phyloP scores from a whole-genome alignment of 2,329 filamentous ascomycete species.

The Phyllosticta paracitricarpa region DNA sequence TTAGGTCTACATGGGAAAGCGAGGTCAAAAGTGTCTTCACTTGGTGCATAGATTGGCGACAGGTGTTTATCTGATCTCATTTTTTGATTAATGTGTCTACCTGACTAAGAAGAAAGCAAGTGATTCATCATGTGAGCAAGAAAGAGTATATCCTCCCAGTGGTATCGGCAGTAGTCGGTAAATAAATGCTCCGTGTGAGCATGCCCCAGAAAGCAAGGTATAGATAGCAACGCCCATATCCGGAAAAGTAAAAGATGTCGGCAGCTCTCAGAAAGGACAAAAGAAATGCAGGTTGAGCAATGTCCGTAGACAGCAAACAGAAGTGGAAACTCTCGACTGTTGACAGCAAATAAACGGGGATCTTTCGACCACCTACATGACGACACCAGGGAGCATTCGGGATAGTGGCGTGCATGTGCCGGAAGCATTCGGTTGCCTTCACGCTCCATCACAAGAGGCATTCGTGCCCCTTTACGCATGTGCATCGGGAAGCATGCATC shows the following conservation, averaged over 20 bases:
- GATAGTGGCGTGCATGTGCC: too few relatives aligned
- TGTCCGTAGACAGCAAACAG: background rate
- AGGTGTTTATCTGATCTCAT: background rate
- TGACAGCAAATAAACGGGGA: background rate
- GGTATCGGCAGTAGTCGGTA: background rate
- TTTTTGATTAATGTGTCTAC: background rate
- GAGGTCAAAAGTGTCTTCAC: background rate
- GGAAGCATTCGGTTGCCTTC: background rate
- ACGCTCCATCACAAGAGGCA: background rate
- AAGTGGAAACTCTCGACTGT: too few relatives aligned
- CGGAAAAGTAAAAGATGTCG: too few relatives aligned
- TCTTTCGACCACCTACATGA: background rate
- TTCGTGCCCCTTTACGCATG: background rate
- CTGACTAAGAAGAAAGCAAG: background rate
- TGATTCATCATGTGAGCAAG: background rate
- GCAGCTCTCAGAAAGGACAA: too few relatives aligned
- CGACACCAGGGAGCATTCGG: background rate
- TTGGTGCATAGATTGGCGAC: background rate
- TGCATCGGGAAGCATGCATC: conserved; percentile 10
- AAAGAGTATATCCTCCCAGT: background rate
- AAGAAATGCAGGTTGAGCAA: too few relatives aligned
- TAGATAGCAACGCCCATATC: too few relatives aligned
- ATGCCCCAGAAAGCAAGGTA: too few relatives aligned
- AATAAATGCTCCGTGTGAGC: background rate
- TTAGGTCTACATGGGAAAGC: background rate